These are phyloP conservation scores for Poteriospumella lacustris DNA, from an alignment of 108 stramenopile genomes.

Conservation along the genomic window DNA sequence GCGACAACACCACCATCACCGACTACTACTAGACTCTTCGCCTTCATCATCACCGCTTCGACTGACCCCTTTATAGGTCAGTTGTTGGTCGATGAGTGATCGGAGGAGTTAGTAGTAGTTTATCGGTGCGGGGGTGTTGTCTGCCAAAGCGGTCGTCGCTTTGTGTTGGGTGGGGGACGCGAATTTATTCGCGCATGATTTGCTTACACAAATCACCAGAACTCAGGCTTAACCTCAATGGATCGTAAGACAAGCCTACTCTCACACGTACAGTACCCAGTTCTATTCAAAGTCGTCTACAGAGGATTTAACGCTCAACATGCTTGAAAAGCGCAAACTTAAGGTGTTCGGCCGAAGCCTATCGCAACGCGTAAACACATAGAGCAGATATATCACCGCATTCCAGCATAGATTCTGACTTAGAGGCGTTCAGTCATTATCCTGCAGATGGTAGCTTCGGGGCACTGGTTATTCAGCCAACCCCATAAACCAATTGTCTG, in stretches of 20 bases:
- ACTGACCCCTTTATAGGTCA: no score
- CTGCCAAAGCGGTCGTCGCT: no score
- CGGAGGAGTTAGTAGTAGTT: no score
- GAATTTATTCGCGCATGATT: no score
- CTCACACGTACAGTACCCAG: neutral
- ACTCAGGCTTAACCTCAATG: neutral
- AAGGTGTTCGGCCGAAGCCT: conserved; percentile 38
- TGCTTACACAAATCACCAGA: no score
- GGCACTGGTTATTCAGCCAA: conserved; percentile 82
- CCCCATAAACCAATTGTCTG: conserved; percentile 83
- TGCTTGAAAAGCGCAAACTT: conserved; percentile 34
- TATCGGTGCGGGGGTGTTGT: no score
- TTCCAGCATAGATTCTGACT: conserved; percentile 89
- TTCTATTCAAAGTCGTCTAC: neutral
- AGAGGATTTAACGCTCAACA: neutral
- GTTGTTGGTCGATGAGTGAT: no score
- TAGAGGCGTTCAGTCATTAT: conserved; percentile 90
- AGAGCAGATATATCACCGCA: conserved; percentile 60
- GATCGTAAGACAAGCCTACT: conserved; percentile 12
- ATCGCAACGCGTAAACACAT: conserved; percentile 33
- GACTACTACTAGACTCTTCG: no score
- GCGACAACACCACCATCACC: no score
- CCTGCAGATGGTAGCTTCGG: conserved; percentile 85
- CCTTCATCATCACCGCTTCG: no score
- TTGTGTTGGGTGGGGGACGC: no score